Base-by-base conservation (phyloP, 768 basidiomycete species). In the Glaciozyma martinii region DNA sequence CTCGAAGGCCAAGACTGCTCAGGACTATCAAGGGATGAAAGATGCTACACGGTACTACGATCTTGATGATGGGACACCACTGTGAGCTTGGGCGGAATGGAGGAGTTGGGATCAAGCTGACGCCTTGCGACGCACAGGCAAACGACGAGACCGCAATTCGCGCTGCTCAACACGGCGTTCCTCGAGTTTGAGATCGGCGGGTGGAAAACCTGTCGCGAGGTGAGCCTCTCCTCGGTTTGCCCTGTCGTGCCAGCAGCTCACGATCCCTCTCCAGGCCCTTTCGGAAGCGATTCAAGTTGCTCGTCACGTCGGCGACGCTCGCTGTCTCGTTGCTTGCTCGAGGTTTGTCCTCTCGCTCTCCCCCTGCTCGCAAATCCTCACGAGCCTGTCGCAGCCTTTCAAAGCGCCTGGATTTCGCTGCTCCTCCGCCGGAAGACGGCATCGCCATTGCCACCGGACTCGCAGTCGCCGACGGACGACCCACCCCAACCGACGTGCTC, bases 161-260 rank as follows among this genome's bases (percentile, higher is more conserved):
- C 64, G 13, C 59, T 65, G 5, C 59, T 65, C 19, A 59, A 65
- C 40, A 55, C 60, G 18, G 64, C 59, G 7, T 60, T 65, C 5
- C 21, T 65, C 54, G 64, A 65, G 49, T 61, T 27, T 29, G 64
- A 65, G 19, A 33, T 53, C 18, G 64, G 55, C 18, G 64, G 64
- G 1, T 56, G 23, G 29, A 32, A 43, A 1, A 59, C 54, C 9
- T 59, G 59, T 1, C 21, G 8, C 15, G 19, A 50, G 54, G 63
- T 56, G 3, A 19, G 59, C 27, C 7, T n/a, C n/a, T n/a, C n/a
- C 15, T 0, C 16, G 5, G 3, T 30, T 42, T 25, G n/a, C 27
- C 57, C 3, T 10, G 9, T 1, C 21, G 1, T 6, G 1, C 7
- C 23, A 12, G 21, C 0, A 2, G 13, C 30, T 32, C 23, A 9